phyloP scores from a whole-genome alignment of 768 basidiomycete species.

The Cystobasidium ongulense region DNA sequence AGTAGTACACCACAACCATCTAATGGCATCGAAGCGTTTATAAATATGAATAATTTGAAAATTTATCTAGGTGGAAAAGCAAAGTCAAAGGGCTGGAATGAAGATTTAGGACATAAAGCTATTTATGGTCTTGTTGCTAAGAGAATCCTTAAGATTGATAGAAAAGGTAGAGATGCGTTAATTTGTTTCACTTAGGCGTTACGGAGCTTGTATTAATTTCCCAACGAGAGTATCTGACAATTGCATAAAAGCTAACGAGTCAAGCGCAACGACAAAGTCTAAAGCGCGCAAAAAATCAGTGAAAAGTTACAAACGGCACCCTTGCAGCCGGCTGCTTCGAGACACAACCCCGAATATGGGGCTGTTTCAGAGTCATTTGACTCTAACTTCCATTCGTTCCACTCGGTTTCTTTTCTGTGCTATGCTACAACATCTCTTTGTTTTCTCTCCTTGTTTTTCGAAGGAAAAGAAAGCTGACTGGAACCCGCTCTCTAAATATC shows the following conservation, averaged over 20 bases:
- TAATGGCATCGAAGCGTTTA: too few relatives aligned
- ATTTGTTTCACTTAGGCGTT: constrained; percentile 20
- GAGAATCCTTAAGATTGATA: constrained; percentile 29
- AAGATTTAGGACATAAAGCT: constrained; percentile 25
- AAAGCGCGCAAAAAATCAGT: too few relatives aligned
- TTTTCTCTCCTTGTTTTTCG: not conserved
- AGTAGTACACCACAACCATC: not conserved
- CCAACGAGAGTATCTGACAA: too few relatives aligned
- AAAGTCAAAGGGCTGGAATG: constrained; percentile 13
- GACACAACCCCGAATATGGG: too few relatives aligned
- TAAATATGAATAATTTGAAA: constrained; percentile 16
- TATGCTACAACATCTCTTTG: not conserved
- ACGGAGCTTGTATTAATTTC: too few relatives aligned
- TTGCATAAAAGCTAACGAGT: too few relatives aligned
- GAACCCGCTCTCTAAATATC: too few relatives aligned
- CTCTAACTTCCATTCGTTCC: not conserved
- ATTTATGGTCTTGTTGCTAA: constrained; percentile 30
- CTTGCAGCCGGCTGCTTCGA: too few relatives aligned
- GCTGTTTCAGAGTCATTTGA: too few relatives aligned
- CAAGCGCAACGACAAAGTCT: too few relatives aligned
- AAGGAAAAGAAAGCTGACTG: too few relatives aligned
- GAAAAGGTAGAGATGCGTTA: constrained; percentile 19
- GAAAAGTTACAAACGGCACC: too few relatives aligned
- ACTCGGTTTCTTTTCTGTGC: not conserved
- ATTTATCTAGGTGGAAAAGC: constrained; percentile 3